A percentile compares a stretch with the other conserved stretches of the same genome.
These are phyloP conservation scores for Citrus hindsii DNA, from an alignment of 345 rosid species.

Conservation along the genomic window DNA sequence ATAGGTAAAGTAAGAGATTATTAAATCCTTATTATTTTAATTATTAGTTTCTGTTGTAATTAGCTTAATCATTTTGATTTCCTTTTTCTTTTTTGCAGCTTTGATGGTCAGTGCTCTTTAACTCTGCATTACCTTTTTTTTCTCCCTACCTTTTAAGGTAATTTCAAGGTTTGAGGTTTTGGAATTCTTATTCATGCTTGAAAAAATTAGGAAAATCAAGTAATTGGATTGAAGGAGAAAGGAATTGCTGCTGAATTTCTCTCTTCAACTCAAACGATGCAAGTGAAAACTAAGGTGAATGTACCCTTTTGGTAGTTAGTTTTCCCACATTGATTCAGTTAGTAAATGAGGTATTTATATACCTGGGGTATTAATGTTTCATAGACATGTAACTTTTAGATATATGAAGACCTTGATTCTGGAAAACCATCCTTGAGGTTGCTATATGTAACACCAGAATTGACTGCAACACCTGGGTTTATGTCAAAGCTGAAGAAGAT, in stretches of 20 bases:
- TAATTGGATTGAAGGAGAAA: conserved; percentile 78
- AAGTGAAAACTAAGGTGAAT: conserved; percentile 55
- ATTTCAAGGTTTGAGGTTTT: neutral
- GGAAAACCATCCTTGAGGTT: conserved; percentile 79
- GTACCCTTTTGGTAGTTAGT: neutral
- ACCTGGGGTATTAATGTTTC: neutral
- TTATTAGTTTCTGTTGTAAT: neutral
- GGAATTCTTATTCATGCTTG: neutral
- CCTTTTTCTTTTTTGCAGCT: conserved; percentile 43
- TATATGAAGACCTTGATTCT: conserved; percentile 86
- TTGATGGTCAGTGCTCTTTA: conserved; percentile 64
- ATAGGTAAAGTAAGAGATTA: conserved; percentile 48
- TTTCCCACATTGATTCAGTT: neutral
- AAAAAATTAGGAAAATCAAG: conserved; percentile 77
- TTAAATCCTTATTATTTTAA: neutral
- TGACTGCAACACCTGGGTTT: conserved; percentile 82
- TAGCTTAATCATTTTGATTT: neutral
- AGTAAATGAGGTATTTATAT: neutral
- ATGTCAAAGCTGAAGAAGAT: conserved; percentile 74
- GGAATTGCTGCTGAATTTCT: conserved; percentile 92
- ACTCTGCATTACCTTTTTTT: neutral
- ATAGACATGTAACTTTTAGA: conserved; percentile 36
- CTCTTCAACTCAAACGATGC: conserved; percentile 69
- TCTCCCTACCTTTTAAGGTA: neutral
- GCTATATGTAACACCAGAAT: conserved; percentile 90